These are phyloP conservation scores for Apiospora sp. DNA, from an alignment of 2,329 filamentous ascomycete species.

Conservation along the genomic window DNA sequence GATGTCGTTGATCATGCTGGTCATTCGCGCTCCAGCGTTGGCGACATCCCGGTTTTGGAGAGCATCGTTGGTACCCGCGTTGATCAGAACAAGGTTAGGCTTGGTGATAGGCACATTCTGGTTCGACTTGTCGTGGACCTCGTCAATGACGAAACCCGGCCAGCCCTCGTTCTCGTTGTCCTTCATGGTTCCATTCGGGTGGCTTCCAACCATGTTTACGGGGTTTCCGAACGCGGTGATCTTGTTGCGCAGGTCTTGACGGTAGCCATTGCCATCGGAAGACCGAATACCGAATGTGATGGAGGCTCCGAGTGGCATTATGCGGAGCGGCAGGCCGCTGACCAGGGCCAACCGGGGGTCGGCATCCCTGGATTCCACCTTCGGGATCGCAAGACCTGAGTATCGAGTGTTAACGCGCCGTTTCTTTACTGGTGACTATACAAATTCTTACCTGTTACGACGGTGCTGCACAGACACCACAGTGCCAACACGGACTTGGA, in stretches of 20 bases:
- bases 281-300: conserved; percentile 47
- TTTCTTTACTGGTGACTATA: background rate
- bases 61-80: conserved; percentile 51
- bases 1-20: conserved; percentile 41
- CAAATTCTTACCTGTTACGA: conserved; percentile 2
- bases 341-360: conserved; percentile 28
- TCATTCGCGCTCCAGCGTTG: conserved; percentile 39
- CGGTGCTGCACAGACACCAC: conserved; percentile 1
- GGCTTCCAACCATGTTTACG: conserved; percentile 49
- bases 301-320: conserved; percentile 50
- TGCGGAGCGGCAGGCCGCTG: conserved; percentile 37
- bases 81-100: conserved; percentile 49
- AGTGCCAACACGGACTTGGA: conserved; percentile 17
- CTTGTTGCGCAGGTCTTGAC: conserved; percentile 44
- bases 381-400: conserved; percentile 17
- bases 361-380: background rate
- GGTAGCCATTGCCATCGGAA: conserved; percentile 46
- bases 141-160: conserved; percentile 44
- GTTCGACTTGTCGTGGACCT: conserved; percentile 43
- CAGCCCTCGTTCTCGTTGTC: conserved; percentile 49
- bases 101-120: conserved; percentile 37
- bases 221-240: conserved; percentile 41
- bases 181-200: conserved; percentile 44
- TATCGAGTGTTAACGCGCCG: background rate
- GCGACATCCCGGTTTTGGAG: conserved; percentile 41